phyloP scores from a whole-genome alignment of 345 rosid genomes.

The Trapa incisa region DNA sequence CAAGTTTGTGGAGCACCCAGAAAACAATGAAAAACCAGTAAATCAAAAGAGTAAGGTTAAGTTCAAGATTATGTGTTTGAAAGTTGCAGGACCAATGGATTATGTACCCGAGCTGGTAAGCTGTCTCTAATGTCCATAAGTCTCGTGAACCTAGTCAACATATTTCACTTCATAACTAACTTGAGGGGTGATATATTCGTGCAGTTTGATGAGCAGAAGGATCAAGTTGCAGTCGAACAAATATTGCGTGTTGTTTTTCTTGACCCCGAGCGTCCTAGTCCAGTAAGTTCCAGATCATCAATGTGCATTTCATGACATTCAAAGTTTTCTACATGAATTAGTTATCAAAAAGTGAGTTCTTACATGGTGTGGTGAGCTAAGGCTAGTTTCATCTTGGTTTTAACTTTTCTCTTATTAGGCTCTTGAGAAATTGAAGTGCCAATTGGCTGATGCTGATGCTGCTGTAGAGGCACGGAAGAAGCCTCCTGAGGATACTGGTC shows the following conservation, averaged over 20 bases:
- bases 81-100: constrained; percentile 76
- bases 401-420: constrained; percentile 22
- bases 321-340: neutral
- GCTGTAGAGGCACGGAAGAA: constrained; percentile 72
- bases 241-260: constrained; percentile 74
- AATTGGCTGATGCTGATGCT: constrained; percentile 80
- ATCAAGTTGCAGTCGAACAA: constrained; percentile 65
- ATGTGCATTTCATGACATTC: neutral
- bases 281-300: constrained; percentile 40
- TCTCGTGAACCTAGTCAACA: neutral
- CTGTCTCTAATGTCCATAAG: neutral
- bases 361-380: neutral
- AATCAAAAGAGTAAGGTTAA: constrained; percentile 79
- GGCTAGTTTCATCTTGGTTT: neutral
- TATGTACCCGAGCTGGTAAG: constrained; percentile 95
- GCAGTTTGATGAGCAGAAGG: constrained; percentile 96
- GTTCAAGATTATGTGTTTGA: constrained; percentile 91
- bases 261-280: constrained; percentile 61
- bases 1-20: constrained; percentile 92
- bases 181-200: neutral
- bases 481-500: constrained; percentile 72
- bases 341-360: neutral
- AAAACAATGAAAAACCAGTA: constrained; percentile 88
- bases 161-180: neutral
- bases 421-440: constrained; percentile 79